Evolutionary conservation across 2,329 filamentous ascomycete species (phyloP).

Genomic region (Aureobasidium sp.): DNA sequence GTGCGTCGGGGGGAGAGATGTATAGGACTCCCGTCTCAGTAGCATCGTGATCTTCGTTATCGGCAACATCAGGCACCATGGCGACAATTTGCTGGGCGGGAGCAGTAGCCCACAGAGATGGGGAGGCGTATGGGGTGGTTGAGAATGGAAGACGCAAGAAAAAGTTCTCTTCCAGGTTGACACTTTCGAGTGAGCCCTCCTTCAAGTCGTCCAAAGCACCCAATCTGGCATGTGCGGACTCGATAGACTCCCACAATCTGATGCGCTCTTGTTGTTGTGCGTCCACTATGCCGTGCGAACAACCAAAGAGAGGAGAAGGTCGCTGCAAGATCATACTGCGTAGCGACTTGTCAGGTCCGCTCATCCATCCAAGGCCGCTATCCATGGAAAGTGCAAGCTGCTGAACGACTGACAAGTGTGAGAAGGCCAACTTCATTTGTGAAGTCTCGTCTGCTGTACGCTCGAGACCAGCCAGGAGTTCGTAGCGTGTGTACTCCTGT

Average conservation of each 20-base stretch:
- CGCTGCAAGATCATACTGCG: conserved; percentile 40
- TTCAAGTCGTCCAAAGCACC: conserved; percentile 21
- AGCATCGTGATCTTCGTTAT: not conserved
- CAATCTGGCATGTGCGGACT: conserved; percentile 18
- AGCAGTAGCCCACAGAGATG: conserved; percentile 8
- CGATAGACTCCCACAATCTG: conserved; percentile 29
- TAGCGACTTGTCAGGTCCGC: conserved; percentile 50
- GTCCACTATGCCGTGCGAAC: conserved; percentile 30
- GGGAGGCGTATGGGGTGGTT: not conserved
- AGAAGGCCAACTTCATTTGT: conserved; percentile 54
- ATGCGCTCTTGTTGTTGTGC: conserved; percentile 28
- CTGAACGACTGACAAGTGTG: conserved; percentile 45
- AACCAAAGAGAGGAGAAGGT: conserved; percentile 40
- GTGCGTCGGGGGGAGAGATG: not conserved
- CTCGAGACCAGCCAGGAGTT: conserved; percentile 52
- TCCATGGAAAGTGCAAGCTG: conserved; percentile 62
- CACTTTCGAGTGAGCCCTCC: conserved; percentile 17
- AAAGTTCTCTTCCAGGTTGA: not conserved
- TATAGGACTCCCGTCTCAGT: conserved; percentile 2
- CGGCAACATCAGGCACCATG: not conserved
- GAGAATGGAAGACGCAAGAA: not conserved
- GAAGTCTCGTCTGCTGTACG: conserved; percentile 55
- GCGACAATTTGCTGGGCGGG: not conserved
- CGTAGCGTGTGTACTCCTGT: conserved; percentile 50
- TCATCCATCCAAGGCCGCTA: conserved; percentile 59